Base-by-base conservation (phyloP, 495 filamentous ascomycete genomes). In the Penicillium odoratum region DNA sequence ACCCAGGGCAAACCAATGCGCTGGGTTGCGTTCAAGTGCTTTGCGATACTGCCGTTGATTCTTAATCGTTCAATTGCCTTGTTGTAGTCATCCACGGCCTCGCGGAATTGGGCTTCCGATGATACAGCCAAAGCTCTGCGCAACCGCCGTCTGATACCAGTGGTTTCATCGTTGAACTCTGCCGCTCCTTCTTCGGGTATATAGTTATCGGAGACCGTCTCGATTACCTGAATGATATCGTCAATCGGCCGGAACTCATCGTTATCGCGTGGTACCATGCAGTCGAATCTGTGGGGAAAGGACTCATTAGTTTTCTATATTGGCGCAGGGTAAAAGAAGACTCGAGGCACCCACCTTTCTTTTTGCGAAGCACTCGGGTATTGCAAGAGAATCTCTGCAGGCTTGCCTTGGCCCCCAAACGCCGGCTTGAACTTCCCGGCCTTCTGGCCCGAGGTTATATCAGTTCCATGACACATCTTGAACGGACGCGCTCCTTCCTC, bases 221-320 rank as follows among this genome's bases (percentile, higher is more conserved):
- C 84, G 48, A 96, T 85, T 13, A 91, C 88, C 48, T 87, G 81
- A 53, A 88, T 78, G 58, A 97, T 97, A 60, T 98, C 94, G 62
- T 88, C 83, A 55, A 93, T 73, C 5, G 92, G 88, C 60, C 91
- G 86, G 74, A 96, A 97, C 63, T 94, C 85, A 54, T 87, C 81
- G 31, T 77, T 83, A 42, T 94, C 90, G 57, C 84, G 85, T 15
- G 90, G 87, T 51, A 81, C 82, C 31, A 93, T 88, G 7, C 93
- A 83, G 55, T 93, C 79, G 65, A 91, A 98, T 60, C 88, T 90
- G 64, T 38, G 51, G 45, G 7, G 48, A 29, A 45, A 21, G 49
- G 51, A n/a, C 34, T n/a, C 55, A 30, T 53, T 58, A 57, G 53
- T 49, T 28, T 51, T 15, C 16, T 31, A 5, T 30, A 38, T 6